phyloP scores from a whole-genome alignment of 257 asterid genomes.

The Solanum bulbocastanum region DNA sequence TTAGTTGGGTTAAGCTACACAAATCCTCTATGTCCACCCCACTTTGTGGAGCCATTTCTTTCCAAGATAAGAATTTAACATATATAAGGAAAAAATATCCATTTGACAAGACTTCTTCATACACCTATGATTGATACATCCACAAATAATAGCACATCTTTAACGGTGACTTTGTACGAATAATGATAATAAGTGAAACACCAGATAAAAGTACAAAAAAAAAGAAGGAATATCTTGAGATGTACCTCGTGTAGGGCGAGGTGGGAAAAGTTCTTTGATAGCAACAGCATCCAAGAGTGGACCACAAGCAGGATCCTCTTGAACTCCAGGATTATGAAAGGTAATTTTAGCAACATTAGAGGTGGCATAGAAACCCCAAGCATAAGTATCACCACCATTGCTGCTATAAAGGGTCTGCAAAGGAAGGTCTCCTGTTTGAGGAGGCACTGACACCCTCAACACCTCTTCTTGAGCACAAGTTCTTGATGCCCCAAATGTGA shows the following conservation, averaged over 20 bases:
- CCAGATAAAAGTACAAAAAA: neutral
- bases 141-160: neutral
- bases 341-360: constrained; percentile 35
- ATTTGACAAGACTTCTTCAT: neutral
- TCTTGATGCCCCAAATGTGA: constrained; percentile 81
- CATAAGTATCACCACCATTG: constrained; percentile 74
- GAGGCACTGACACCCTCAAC: constrained; percentile 55
- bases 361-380: constrained; percentile 63
- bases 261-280: constrained; percentile 60
- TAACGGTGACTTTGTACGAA: neutral
- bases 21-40: neutral
- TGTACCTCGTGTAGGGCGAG: constrained; percentile 43
- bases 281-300: constrained; percentile 90
- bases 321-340: constrained; percentile 66
- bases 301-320: constrained; percentile 90
- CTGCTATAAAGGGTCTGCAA: constrained; percentile 74
- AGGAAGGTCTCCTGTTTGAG: constrained; percentile 69
- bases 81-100: neutral
- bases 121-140: neutral
- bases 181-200: neutral
- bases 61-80: neutral
- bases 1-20: neutral
- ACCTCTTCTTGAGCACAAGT: constrained; percentile 90
- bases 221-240: neutral
- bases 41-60: neutral